Conservation (phyloP, 2,329 filamentous ascomycete species). For the Aspergillus viridinutans region DNA sequence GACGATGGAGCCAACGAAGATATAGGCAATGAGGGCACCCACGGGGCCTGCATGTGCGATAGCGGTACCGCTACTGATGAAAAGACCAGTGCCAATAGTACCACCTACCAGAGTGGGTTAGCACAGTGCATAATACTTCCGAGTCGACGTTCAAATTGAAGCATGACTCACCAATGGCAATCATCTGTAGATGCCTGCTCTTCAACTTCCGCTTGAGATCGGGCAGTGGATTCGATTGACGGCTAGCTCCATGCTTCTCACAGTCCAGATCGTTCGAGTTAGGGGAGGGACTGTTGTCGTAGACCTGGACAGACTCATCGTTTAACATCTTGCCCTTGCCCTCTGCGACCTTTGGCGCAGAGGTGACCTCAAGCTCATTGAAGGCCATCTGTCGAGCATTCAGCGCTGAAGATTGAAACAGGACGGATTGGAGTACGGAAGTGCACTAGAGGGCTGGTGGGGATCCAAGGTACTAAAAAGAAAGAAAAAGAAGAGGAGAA, state of each 20-base stretch:
- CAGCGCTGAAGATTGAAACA: background rate
- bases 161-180: conserved; percentile 79
- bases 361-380: conserved; percentile 12
- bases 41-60: conserved; percentile 62
- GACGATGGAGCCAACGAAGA: conserved; percentile 67
- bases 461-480: background rate
- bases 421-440: background rate
- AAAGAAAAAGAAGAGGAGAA: conserved; percentile 3
- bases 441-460: background rate
- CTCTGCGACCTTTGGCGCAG: conserved; percentile 16
- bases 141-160: background rate
- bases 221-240: conserved; percentile 57
- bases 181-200: conserved; percentile 92
- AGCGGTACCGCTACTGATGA: conserved; percentile 63
- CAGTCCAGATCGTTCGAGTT: conserved; percentile 29
- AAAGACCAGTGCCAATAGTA: conserved; percentile 69
- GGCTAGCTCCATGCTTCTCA: conserved; percentile 35
- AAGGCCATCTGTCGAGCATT: conserved; percentile 21
- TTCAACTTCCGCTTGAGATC: conserved; percentile 73
- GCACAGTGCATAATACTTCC: background rate
- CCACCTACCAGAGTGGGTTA: conserved; percentile 50
- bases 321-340: conserved; percentile 21
- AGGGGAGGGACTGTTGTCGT: conserved; percentile 10
- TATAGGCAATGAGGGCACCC: conserved; percentile 63
- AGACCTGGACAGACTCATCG: conserved; percentile 22